Evolutionary conservation across 148 eudicot genomes (phyloP), one percentile per base, ranked within the genome.

Genomic region (Vaccinium vitisidaea): DNA sequence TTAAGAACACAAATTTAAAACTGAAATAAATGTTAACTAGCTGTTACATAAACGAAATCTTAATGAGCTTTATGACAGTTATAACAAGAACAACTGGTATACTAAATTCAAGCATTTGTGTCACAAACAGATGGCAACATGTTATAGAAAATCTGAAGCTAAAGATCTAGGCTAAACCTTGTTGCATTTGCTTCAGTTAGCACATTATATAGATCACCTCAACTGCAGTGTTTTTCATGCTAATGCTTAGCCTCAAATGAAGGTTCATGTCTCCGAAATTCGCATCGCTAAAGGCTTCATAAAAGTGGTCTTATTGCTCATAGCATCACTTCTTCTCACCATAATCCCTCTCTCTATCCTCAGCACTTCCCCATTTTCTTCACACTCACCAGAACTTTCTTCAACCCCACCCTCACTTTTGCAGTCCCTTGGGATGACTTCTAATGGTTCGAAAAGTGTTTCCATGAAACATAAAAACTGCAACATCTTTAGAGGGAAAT

Each of bases 401-500:
- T 4, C 78, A 27, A 49, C 78, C 73, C 55, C 36, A 25, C 27
- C 74, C 19, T 54, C 80, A 75, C 46, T 46, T 39, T 56, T 75
- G 25, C 85, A 58, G 52, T 67, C 71, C 59, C 65, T 65, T 30
- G 25, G 32, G 13, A 52, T 14, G 14, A 56, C 74, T 65, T 6
- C 11, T 1, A 13, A 56, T 43, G 43, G 16, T 18, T 23, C 27
- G 1, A 32, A 36, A 36, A 2, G 11, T 1, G 1, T 16, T 2
- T 30, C 49, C 63, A 27, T n/a, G 6, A 77, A 50, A 15, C 71
- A 50, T 18, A 30, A 43, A 2, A 32, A 14, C 18, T 84, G 82
- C 77, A 14, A 84, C 61, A 84, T 84, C 32, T 84, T 67, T 78
- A 77, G 39, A 84, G 86, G 86, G 59, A 65, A 63, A 19, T 84